Evolutionary conservation across 768 basidiomycete species (phyloP).

Genomic region (Naganishia vaughanmartiniae): DNA sequence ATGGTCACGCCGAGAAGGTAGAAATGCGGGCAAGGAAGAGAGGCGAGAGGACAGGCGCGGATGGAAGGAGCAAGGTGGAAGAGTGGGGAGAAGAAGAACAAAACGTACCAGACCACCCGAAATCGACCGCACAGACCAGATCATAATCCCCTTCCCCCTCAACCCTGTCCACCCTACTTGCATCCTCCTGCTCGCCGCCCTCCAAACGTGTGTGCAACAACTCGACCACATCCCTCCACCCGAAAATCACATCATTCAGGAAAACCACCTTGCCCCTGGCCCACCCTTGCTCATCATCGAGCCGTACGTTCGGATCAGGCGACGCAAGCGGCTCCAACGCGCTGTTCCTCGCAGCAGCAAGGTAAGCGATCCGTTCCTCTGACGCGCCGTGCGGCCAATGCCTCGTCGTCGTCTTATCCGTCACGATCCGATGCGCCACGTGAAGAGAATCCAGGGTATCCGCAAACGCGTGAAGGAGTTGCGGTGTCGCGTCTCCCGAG

Average conservation of each 20-base stretch:
- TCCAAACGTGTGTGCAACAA: constrained; percentile 45
- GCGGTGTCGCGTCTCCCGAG: constrained; percentile 50
- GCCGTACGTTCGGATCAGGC: constrained; percentile 41
- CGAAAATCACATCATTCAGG: constrained; percentile 56
- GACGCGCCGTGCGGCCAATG: constrained; percentile 42
- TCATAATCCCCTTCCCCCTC: constrained; percentile 51
- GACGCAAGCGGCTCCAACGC: constrained; percentile 56
- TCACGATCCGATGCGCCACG: constrained; percentile 50
- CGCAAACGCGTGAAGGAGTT: constrained; percentile 48
- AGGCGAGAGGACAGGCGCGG: background rate
- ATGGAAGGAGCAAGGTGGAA: background rate
- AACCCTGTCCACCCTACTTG: background rate
- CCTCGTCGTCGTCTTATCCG: constrained; percentile 40
- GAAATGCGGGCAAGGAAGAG: background rate
- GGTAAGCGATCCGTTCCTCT: constrained; percentile 53
- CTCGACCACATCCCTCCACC: constrained; percentile 55
- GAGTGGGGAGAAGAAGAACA: background rate
- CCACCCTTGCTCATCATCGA: constrained; percentile 23
- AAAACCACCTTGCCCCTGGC: constrained; percentile 50
- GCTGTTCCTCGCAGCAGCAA: constrained; percentile 55
- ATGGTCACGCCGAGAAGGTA: too few relatives aligned
- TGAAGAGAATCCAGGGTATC: constrained; percentile 38
- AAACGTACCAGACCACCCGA: constrained; percentile 40
- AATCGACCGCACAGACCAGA: constrained; percentile 57
- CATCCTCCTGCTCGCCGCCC: too few relatives aligned